Conservation (phyloP, 768 basidiomycete genomes). For the Xerocomellus dryophilus region DNA sequence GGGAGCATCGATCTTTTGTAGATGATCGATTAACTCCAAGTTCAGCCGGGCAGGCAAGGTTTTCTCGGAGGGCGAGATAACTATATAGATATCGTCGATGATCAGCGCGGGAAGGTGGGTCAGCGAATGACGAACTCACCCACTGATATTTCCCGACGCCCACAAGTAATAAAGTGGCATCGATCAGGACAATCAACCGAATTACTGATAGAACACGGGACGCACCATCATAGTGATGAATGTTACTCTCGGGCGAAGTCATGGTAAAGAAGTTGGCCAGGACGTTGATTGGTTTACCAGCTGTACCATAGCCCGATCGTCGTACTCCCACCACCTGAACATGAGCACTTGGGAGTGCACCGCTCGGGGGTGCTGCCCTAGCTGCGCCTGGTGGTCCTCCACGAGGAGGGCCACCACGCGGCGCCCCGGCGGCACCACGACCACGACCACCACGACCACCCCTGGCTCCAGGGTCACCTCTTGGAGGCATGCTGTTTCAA, state of each 20-base stretch:
- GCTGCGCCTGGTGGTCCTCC: slow-evolving; percentile 24
- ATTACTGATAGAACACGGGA: slow-evolving; percentile 27
- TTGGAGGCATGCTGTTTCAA: slow-evolving; percentile 39
- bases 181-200: slow-evolving; percentile 23
- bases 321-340: slow-evolving; percentile 62
- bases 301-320: slow-evolving; percentile 59
- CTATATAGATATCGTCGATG: slow-evolving; percentile 31
- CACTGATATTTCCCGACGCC: slow-evolving; percentile 14
- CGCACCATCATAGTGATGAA: slow-evolving; percentile 80
- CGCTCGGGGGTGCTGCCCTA: slow-evolving; percentile 31
- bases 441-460: slow-evolving; percentile 27
- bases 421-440: slow-evolving; percentile 22
- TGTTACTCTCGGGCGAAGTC: slow-evolving; percentile 57
- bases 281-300: slow-evolving; percentile 45
- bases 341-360: slow-evolving; percentile 34
- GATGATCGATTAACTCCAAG: slow-evolving; percentile 60
- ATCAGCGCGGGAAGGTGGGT: slow-evolving; percentile 9
- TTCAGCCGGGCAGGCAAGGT: slow-evolving; percentile 63
- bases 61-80: slow-evolving; percentile 68
- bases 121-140: slow-evolving; percentile 10
- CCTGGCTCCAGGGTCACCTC: slow-evolving; percentile 23
- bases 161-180: not conserved
- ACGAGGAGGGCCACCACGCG: slow-evolving; percentile 16
- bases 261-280: slow-evolving; percentile 63
- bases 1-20: slow-evolving; percentile 58